Evolutionary conservation across 495 filamentous ascomycete species (phyloP).

Genomic region (Talaromyces stipitatus): DNA sequence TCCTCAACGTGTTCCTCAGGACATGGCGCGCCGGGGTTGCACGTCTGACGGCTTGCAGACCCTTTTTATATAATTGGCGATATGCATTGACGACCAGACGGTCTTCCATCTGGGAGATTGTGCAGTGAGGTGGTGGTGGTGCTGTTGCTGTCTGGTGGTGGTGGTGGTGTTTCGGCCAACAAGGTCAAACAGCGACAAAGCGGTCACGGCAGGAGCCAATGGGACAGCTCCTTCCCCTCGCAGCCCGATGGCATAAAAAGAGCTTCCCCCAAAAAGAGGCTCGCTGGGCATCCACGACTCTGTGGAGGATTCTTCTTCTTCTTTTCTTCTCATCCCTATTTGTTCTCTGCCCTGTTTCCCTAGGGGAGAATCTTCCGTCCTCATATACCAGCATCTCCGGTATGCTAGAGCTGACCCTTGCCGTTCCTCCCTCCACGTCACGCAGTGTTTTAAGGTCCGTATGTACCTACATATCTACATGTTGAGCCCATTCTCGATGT

Average conservation of each 20-base stretch:
- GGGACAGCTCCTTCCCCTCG: not conserved
- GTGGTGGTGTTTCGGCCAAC: too few relatives aligned
- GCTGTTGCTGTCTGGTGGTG: not conserved
- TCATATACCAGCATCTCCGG: not conserved
- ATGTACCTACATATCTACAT: not conserved
- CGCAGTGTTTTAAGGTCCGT: not conserved
- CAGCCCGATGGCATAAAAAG: conserved; percentile 2
- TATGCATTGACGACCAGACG: conserved; percentile 63
- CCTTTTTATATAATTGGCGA: conserved; percentile 64
- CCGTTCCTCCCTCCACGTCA: not conserved
- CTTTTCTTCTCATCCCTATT: not conserved
- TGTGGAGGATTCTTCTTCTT: not conserved
- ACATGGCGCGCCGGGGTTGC: conserved; percentile 67
- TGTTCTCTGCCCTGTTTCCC: not conserved
- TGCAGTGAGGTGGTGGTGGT: conserved; percentile 2
- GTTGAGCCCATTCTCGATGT: not conserved
- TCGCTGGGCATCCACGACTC: conserved; percentile 5
- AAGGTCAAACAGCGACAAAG: not conserved
- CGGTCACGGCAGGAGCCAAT: conserved; percentile 2
- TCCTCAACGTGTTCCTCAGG: conserved; percentile 55
- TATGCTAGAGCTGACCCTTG: not conserved
- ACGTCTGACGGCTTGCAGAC: conserved; percentile 72
- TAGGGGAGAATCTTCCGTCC: not conserved
- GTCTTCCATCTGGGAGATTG: conserved; percentile 11
- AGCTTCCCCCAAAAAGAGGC: not conserved